Base-by-base conservation (phyloP, 2,329 filamentous ascomycete species). In the Drechslerella dactyloides region DNA sequence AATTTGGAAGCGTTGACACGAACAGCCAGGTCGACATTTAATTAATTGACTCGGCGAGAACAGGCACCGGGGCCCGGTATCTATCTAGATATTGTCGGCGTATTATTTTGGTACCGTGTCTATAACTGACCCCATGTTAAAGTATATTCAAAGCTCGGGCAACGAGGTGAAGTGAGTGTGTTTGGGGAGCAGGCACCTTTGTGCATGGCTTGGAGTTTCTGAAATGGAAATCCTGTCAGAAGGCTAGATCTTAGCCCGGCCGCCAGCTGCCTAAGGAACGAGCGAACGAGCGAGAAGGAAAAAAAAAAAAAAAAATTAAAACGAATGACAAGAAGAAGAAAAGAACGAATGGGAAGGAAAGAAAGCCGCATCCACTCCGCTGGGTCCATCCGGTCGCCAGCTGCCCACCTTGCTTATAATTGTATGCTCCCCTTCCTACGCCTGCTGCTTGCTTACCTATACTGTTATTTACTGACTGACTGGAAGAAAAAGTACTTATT, bases 1-100 rank as follows among this genome's bases (percentile, higher is more conserved):
- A 52, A 19, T 48, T 48, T 15, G 44, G 19, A 48, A 19, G 19
- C 15, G 15, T 19, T 17, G 44, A 48, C 19, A 53, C 59, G 48
- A 52, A 69, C n/a, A n/a, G n/a, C n/a, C n/a, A n/a, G n/a, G n/a
- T n/a, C n/a, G n/a, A n/a, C n/a, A n/a, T n/a, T n/a, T n/a, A n/a
- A 56, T 69, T 69, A 57, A 53, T 63, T 58, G 54, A 35, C 5
- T 10, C 23, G 19, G 17, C 15, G 6, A 37, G 51, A 59, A 42
- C 19, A 15, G 2, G 44, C 17, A 19, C 44, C 8, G 8, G 44
- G 44, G 44, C n/a, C 44, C 10, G 40, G 40, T 5, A 7, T 10
- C 6, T 44, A 44, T 7, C n/a, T n/a, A n/a, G n/a, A n/a, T n/a
- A n/a, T n/a, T n/a, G 27, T 33, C 27, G 37, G 37, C 15, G 37